Percentiles rank a stretch among this genome's conserved stretches.
Evolutionary conservation across 495 filamentous ascomycete species (phyloP).

Genomic region (Achaetomiella virescens): DNA sequence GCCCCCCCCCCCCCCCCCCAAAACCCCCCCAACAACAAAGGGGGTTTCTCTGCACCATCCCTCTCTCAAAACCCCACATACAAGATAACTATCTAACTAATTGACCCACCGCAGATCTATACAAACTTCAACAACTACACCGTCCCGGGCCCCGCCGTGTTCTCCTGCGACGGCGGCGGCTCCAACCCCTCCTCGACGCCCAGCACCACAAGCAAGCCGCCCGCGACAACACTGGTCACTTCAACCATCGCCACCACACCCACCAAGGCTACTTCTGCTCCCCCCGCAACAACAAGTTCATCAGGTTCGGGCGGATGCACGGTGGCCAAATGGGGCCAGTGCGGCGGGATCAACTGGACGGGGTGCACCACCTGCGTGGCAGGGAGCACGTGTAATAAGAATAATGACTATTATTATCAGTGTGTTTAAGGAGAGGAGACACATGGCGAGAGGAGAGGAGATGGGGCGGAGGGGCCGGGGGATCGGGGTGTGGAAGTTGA

Average conservation of each 20-base stretch:
- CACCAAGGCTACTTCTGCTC: neutral
- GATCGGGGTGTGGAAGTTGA: too few species aligned
- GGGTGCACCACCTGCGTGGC: conserved; percentile 28
- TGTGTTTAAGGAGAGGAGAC: too few species aligned
- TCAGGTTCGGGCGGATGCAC: conserved; percentile 11
- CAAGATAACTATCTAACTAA: neutral
- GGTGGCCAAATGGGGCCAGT: conserved; percentile 33
- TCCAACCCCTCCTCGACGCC: neutral
- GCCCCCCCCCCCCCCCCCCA: too few species aligned
- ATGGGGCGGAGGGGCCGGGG: too few species aligned
- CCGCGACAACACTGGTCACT: conserved; percentile 12
- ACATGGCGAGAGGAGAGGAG: too few species aligned
- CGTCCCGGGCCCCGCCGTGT: conserved; percentile 26
- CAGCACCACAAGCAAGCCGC: neutral
- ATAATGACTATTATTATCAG: conserved; percentile 29
- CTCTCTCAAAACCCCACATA: too few species aligned
- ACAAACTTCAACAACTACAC: conserved; percentile 26
- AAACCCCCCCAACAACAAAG: too few species aligned
- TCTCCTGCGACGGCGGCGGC: conserved; percentile 15
- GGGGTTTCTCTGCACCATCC: too few species aligned
- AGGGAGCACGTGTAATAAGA: conserved; percentile 22
- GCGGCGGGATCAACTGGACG: conserved; percentile 30
- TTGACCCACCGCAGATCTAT: conserved; percentile 24
- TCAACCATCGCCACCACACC: conserved; percentile 2
- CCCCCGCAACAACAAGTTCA: neutral